Conservation (phyloP, 306 rosid species). For the Sechiopsis laciniata region DNA sequence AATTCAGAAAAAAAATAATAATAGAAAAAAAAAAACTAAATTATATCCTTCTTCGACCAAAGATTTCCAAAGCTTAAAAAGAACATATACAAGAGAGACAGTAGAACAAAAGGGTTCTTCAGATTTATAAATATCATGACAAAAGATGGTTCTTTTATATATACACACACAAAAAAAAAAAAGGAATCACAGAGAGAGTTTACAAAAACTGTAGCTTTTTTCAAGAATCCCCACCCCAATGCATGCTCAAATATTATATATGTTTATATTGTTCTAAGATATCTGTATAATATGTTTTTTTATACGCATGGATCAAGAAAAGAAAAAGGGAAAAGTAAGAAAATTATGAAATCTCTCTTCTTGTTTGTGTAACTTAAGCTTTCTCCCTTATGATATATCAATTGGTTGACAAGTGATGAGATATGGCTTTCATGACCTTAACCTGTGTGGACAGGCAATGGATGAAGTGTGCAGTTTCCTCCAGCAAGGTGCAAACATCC, state of each 20-base stretch:
- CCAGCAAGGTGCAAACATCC: slow-evolving; percentile 35
- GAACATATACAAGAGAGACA: background rate
- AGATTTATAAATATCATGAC: background rate
- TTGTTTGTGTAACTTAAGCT: background rate
- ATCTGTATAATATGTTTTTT: background rate
- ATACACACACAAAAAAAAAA: background rate
- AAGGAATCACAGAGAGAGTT: background rate
- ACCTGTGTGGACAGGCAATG: slow-evolving; percentile 31
- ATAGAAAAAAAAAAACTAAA: too few species aligned
- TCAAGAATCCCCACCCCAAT: slow-evolving; percentile 1
- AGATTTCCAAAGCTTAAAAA: background rate
- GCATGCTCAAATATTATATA: slow-evolving; percentile 10
- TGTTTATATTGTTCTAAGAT: background rate
- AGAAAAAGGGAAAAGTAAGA: background rate
- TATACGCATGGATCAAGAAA: background rate
- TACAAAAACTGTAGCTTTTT: background rate
- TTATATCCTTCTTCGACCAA: background rate
- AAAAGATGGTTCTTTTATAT: background rate
- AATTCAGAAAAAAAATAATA: too few species aligned
- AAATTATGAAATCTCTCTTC: background rate
- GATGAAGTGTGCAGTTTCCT: slow-evolving; percentile 41
- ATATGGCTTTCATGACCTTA: slow-evolving; percentile 36
- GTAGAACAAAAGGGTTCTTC: background rate
- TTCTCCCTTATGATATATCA: background rate
- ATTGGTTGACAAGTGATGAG: slow-evolving; percentile 25